Percentiles rank a stretch among this genome's conserved stretches.
Evolutionary conservation across 2,329 filamentous ascomycete genomes (phyloP).

Genomic region (Botrytis cinerea): DNA sequence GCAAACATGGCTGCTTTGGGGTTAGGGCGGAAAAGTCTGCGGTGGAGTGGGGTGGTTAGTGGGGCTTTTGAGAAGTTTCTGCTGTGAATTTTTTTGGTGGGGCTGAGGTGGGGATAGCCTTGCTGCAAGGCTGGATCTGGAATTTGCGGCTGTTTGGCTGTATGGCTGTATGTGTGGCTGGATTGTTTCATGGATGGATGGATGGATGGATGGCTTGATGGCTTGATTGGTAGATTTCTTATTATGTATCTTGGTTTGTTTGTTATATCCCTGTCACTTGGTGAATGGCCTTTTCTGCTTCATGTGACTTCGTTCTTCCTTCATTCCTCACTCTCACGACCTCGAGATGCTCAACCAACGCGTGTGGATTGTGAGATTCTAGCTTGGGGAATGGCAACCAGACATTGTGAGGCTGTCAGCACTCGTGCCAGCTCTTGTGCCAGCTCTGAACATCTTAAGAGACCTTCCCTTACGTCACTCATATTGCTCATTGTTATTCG

Average conservation of each 20-base stretch:
- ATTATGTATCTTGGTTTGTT: not conserved
- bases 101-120: not conserved
- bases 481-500: too few species aligned
- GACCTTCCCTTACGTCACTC: not conserved
- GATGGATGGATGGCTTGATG: not conserved
- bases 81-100: not conserved
- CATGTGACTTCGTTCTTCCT: not conserved
- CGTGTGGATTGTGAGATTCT: not conserved
- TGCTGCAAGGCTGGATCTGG: not conserved
- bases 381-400: not conserved
- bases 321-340: not conserved
- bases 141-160: not conserved
- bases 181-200: not conserved
- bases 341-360: not conserved
- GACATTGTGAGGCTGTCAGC: not conserved
- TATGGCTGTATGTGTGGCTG: not conserved
- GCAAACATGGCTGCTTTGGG: not conserved
- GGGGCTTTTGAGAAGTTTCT: not conserved
- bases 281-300: not conserved
- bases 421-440: fast-evolving
- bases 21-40: not conserved
- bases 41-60: not conserved
- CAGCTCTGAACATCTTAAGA: not conserved
- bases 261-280: not conserved
- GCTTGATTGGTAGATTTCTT: not conserved